Conservation (phyloP, 371 early-diverging fungal species). For the Mortierella sp. region DNA sequence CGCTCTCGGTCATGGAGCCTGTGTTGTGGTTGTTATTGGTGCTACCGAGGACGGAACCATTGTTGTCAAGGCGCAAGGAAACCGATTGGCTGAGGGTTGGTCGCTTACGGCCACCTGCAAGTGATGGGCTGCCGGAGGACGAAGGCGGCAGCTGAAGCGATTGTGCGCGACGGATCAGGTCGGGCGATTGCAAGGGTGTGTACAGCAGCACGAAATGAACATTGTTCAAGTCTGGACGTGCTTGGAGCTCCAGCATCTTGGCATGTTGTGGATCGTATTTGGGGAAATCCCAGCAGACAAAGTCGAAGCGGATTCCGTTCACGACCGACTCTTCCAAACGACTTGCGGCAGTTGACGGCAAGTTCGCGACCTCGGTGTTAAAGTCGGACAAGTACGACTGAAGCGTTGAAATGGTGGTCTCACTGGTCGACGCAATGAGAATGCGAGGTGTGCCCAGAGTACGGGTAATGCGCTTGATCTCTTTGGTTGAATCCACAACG, state of each 20-base stretch:
- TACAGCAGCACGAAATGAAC: slow-evolving; percentile 52
- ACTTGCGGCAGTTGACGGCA: slow-evolving; percentile 38
- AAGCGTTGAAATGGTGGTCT: slow-evolving; percentile 37
- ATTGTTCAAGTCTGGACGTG: slow-evolving; percentile 38
- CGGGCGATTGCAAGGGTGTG: slow-evolving; percentile 23
- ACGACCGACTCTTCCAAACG: slow-evolving; percentile 50
- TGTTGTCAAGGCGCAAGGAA: slow-evolving; percentile 34
- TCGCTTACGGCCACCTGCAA: slow-evolving; percentile 23
- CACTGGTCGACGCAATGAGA: slow-evolving; percentile 50
- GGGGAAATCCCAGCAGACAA: slow-evolving; percentile 58
- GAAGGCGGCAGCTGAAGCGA: slow-evolving; percentile 44
- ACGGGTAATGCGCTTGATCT: slow-evolving; percentile 56
- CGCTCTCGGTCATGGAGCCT: neutral
- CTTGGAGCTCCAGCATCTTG: slow-evolving; percentile 45
- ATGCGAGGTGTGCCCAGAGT: slow-evolving; percentile 50
- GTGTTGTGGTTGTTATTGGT: neutral
- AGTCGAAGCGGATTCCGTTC: slow-evolving; percentile 52
- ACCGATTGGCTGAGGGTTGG: slow-evolving; percentile 38
- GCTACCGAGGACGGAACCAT: neutral
- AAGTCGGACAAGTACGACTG: slow-evolving; percentile 37
- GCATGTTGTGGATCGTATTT: slow-evolving; percentile 39
- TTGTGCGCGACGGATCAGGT: slow-evolving; percentile 43
- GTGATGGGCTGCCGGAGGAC: slow-evolving; percentile 12
- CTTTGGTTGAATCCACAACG: slow-evolving; percentile 43
- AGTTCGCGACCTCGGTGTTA: slow-evolving; percentile 49